Base-by-base conservation (phyloP, 192 early-diverging fungal species). In the Coemansia asiatica region DNA sequence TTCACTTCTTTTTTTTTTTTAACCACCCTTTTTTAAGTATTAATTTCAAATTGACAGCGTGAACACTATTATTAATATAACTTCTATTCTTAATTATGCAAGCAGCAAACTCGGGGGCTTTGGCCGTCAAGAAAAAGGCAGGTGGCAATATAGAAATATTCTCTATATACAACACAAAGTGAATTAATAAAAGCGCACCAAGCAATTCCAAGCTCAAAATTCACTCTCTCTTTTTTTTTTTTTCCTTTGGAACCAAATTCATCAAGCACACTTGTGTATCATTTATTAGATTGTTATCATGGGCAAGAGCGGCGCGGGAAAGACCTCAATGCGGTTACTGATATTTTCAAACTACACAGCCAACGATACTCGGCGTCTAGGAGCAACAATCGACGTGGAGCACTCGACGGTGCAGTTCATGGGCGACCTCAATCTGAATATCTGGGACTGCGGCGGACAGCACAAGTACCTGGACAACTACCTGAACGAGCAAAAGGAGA, bases 271-370 rank as follows among this genome's bases (percentile, higher is more conserved):
- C n/a, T n/a, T n/a, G n/a, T 44, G 40, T 44, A 44, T 44, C 7
- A 7, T 44, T 35, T 1, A 51, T 35, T 76, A 98, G 93, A 91
- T 98, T 19, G 88, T 99, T 36, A 87, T 99, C 79, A 97, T 99
- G 97, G 97, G 97, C 28, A 92, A 94, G 72, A 91, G 89, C 71
- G 95, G 95, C 8, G 91, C 94, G 2, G 97, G 97, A 50, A 99
- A 99, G 86, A 99, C 97, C 21, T 97, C 95, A 31, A 99, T 99
- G 97, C 87, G 95, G 61, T 95, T 94, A 22, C 94, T 99, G 66
- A 97, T 99, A 66, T 99, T 99, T 67, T 91, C 95, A 4, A 98
- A 97, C 83, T 97, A 96, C 75, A 91, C 96, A 59, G 95, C 97
- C 3, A 73, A 88, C 68, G 95, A 99, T 66, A 99, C 97, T 6